Conservation (phyloP, 805 yeast species). For the Ogataea sp. region DNA sequence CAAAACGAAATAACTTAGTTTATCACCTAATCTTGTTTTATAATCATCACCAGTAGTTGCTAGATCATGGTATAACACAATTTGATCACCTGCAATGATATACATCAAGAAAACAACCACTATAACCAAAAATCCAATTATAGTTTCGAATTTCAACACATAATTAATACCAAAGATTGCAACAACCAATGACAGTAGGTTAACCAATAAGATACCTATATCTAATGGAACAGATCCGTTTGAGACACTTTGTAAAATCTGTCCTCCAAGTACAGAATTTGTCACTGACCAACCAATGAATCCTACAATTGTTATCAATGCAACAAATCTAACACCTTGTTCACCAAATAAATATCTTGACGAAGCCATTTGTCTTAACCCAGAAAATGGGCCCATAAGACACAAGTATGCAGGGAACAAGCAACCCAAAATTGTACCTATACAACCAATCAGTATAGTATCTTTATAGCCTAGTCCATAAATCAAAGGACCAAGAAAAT, state of each 20-base stretch:
- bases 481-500: conserved; percentile 63
- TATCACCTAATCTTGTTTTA: conserved; percentile 50
- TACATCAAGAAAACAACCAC: conserved; percentile 62
- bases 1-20: conserved; percentile 65
- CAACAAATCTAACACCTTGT: conserved; percentile 73
- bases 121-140: conserved; percentile 61
- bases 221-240: conserved; percentile 59
- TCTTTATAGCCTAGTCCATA: conserved; percentile 64
- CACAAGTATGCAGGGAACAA: conserved; percentile 75
- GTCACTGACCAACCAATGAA: conserved; percentile 92
- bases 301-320: conserved; percentile 65
- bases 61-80: conserved; percentile 28
- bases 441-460: conserved; percentile 50
- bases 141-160: conserved; percentile 58
- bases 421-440: conserved; percentile 65
- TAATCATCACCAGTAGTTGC: conserved; percentile 29
- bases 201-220: conserved; percentile 68
- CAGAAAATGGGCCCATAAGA: conserved; percentile 84
- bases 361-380: conserved; percentile 82
- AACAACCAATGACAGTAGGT: conserved; percentile 52
- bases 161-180: conserved; percentile 76
- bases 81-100: conserved; percentile 41
- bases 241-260: conserved; percentile 61
- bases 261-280: conserved; percentile 86
- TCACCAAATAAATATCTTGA: conserved; percentile 79